Evolutionary conservation across 2,329 filamentous ascomycete genomes (phyloP).

Genomic region (Camillea tinctor): DNA sequence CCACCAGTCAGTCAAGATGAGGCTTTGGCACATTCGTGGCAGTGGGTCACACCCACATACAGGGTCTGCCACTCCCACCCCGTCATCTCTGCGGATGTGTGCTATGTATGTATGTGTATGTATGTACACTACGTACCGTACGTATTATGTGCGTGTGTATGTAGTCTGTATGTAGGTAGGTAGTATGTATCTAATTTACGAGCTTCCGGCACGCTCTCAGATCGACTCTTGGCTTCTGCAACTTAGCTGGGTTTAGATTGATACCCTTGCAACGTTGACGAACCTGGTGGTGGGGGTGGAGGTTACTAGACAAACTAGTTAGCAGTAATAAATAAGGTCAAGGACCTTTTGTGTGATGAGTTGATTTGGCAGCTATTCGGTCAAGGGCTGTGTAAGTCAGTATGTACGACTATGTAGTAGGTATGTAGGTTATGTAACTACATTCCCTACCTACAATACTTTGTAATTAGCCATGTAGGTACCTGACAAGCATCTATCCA

Average conservation of each 20-base stretch:
- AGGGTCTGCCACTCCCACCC: constrained; percentile 20
- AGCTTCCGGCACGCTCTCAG: constrained; percentile 22
- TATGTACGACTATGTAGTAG: constrained; percentile 11
- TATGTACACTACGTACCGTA: constrained; percentile 7
- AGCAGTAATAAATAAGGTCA: constrained; percentile 8
- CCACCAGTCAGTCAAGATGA: constrained; percentile 33
- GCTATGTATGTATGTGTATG: constrained; percentile 13
- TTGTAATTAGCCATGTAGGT: not conserved
- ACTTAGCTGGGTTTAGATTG: constrained; percentile 23
- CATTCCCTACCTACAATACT: no score
- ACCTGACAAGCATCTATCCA: constrained; percentile 5
- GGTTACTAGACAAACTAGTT: constrained; percentile 21
- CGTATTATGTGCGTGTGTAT: no score
- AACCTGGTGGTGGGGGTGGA: not conserved
- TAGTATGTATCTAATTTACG: constrained; percentile 22
- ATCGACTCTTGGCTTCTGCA: constrained; percentile 24
- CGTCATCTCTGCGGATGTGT: constrained; percentile 23
- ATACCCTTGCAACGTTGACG: constrained; percentile 23
- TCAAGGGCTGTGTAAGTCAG: constrained; percentile 4
- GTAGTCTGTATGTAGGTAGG: constrained; percentile 18
- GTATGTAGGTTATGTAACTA: not conserved
- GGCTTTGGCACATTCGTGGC: constrained; percentile 32
- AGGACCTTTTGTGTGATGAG: constrained; percentile 21
- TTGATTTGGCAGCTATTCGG: constrained; percentile 6
- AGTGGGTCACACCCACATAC: constrained; percentile 20